phyloP scores from a whole-genome alignment of 495 filamentous ascomycete species.

The Hypoxylon subgilvum region DNA sequence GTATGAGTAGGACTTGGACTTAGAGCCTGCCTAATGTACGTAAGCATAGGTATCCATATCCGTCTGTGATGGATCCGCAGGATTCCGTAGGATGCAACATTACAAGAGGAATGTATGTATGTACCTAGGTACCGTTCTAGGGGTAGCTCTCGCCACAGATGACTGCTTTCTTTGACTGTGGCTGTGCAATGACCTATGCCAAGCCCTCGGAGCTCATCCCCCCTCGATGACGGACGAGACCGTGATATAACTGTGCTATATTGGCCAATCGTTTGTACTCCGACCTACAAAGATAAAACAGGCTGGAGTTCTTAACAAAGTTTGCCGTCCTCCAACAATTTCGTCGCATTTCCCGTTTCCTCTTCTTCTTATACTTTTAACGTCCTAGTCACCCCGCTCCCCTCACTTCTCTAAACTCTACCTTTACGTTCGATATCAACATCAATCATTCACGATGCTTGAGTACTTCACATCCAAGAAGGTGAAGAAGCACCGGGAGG shows the following conservation, averaged over 20 bases:
- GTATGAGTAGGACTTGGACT: too few relatives aligned
- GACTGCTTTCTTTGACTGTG: too few relatives aligned
- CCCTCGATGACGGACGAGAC: not conserved
- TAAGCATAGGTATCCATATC: too few relatives aligned
- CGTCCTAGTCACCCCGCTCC: not conserved
- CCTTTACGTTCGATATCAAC: not conserved
- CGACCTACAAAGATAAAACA: conserved; percentile 32
- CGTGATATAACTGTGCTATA: conserved; percentile 2
- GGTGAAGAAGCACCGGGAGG: conserved; percentile 52
- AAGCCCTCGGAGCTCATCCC: not conserved
- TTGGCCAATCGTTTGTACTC: conserved; percentile 26
- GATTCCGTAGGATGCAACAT: too few relatives aligned
- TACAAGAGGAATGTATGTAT: too few relatives aligned
- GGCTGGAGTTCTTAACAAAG: conserved; percentile 10
- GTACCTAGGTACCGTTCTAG: too few relatives aligned
- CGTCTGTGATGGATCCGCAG: too few relatives aligned
- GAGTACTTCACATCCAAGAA: conserved; percentile 52
- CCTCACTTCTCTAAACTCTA: not conserved
- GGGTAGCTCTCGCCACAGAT: conserved; percentile 5
- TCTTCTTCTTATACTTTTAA: not conserved
- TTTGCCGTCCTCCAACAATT: conserved; percentile 2
- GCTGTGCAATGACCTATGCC: conserved; percentile 11
- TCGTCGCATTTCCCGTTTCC: not conserved
- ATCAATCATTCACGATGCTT: conserved; percentile 43
- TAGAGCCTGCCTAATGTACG: too few relatives aligned